Evolutionary conservation across 495 filamentous ascomycete genomes (phyloP).

Genomic region (Talaromyces borbonicus): DNA sequence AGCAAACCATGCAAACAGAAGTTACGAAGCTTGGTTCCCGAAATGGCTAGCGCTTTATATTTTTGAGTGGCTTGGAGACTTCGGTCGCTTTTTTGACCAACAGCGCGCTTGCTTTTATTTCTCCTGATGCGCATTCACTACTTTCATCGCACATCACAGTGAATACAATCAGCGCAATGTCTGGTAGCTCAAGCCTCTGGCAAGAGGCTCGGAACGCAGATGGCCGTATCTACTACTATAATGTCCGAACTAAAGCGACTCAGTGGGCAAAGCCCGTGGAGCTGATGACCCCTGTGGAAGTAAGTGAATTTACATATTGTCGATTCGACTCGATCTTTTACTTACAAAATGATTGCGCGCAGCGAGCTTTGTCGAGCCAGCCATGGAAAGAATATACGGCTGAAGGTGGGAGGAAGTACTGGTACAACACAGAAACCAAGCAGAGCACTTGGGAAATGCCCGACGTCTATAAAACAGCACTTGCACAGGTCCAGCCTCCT

Average conservation of each 20-base stretch:
- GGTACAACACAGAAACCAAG: slow-evolving; percentile 85
- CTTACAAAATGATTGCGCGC: slow-evolving; percentile 8
- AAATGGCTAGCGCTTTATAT: slow-evolving; percentile 4
- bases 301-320: slow-evolving; percentile 30
- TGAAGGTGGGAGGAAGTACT: slow-evolving; percentile 82
- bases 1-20: slow-evolving; percentile 5
- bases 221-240: slow-evolving; percentile 90
- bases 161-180: slow-evolving; percentile 52
- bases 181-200: slow-evolving; percentile 54
- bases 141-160: slow-evolving; percentile 28
- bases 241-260: slow-evolving; percentile 73
- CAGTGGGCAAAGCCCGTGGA: slow-evolving; percentile 92
- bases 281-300: slow-evolving; percentile 80
- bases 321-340: not conserved
- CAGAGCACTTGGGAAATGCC: slow-evolving; percentile 95
- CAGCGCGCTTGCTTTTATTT: not conserved
- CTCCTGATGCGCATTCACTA: too few species aligned
- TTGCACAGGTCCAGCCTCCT: slow-evolving; percentile 45
- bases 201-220: slow-evolving; percentile 75
- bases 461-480: slow-evolving; percentile 64
- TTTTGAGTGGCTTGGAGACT: not conserved
- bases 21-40: not conserved
- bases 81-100: not conserved
- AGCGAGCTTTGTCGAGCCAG: slow-evolving; percentile 74
- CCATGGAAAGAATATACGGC: slow-evolving; percentile 92